phyloP scores from a whole-genome alignment of 2,329 filamentous ascomycete species.

The Aotearoamyces nothofagi region DNA sequence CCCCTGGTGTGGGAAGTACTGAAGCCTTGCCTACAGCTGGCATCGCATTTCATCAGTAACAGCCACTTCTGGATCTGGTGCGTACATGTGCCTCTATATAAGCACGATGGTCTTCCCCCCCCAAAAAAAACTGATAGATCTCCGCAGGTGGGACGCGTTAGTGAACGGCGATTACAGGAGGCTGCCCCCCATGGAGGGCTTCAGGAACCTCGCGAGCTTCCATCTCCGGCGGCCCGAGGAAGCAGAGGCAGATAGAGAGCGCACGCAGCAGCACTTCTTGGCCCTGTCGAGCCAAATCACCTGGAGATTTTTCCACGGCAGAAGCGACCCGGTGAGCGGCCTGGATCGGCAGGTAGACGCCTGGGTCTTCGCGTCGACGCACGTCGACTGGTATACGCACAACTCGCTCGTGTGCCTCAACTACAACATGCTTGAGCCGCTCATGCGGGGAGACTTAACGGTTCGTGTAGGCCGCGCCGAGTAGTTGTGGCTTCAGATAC shows the following conservation, averaged over 20 bases:
- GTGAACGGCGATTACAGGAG: neutral
- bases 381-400: neutral
- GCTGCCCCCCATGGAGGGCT: neutral
- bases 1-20: neutral
- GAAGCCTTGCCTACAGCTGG: constrained; percentile 1
- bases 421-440: neutral
- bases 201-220: neutral
- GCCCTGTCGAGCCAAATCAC: too few species aligned
- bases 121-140: too few species aligned
- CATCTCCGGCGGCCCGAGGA: neutral
- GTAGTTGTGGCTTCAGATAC: too few species aligned
- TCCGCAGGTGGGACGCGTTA: neutral
- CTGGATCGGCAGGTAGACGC: too few species aligned
- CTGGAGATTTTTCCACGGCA: too few species aligned
- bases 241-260: too few species aligned
- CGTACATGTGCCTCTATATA: too few species aligned
- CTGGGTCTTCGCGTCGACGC: neutral
- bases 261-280: too few species aligned
- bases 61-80: neutral
- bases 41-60: neutral
- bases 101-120: too few species aligned
- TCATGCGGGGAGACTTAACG: neutral
- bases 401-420: neutral
- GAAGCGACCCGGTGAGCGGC: too few species aligned
- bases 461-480: neutral